Evolutionary conservation across 2,329 filamentous ascomycete species (phyloP).

Genomic region (Passalora sequoiae): DNA sequence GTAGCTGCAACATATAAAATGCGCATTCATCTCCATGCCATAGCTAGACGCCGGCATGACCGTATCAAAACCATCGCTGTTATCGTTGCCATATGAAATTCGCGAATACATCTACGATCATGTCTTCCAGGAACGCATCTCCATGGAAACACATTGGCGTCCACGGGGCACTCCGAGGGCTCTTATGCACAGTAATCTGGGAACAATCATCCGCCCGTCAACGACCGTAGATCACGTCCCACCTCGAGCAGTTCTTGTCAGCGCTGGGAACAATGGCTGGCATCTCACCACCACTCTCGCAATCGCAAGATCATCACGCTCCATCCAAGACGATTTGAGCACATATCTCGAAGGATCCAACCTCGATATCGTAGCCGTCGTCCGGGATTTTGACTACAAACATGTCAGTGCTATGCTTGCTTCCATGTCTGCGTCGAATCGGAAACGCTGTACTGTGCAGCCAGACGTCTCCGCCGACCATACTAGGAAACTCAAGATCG

Average conservation of each 20-base stretch:
- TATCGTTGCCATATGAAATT: not conserved
- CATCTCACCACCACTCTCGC: not conserved
- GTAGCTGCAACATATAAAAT: too few species aligned
- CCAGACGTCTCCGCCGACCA: not conserved
- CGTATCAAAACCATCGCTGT: not conserved
- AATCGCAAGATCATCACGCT: not conserved
- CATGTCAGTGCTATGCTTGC: not conserved
- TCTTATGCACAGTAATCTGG: too few species aligned
- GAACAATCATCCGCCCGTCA: too few species aligned
- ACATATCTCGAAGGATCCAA: not conserved
- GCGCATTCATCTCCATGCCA: too few species aligned
- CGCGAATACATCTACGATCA: not conserved
- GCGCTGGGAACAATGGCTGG: not conserved
- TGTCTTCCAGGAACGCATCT: not conserved
- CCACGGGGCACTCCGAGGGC: too few species aligned
- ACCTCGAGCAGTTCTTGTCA: not conserved
- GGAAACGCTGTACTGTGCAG: not conserved
- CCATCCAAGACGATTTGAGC: not conserved
- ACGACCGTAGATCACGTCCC: not conserved
- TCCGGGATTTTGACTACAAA: not conserved
- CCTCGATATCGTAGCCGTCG: not conserved
- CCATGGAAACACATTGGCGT: too few species aligned
- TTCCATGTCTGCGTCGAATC: not conserved
- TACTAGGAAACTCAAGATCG: not conserved
- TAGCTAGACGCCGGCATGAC: too few species aligned